Base-by-base conservation (phyloP, 2,329 filamentous ascomycete species). In the Aspergillus texensis region DNA sequence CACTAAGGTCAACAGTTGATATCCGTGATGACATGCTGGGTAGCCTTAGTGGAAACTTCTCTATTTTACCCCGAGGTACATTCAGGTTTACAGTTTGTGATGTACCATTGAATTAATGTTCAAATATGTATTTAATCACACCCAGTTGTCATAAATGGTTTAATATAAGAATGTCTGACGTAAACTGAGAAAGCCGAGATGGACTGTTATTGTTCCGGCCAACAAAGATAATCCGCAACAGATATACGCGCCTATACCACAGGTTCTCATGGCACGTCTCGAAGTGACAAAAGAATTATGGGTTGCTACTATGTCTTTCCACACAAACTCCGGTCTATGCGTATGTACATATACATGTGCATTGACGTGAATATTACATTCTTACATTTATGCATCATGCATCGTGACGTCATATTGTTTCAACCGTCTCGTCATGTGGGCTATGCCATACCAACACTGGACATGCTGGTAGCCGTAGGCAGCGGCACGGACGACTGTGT, bases 401-500 rank as follows among this genome's bases (percentile, higher is more conserved):
- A 30, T 52, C n/a, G 8, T 46, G 28, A 45, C 26, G 46, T 26
- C 46, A 41, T 41, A 45, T 28, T 36, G 14, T 46, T 28, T 46
- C 43, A 39, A 30, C 21, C 6, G 32, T 41, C 21, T 26, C 14
- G 34, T 36, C 34, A 36, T 16, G 16, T 24, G 21, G 21, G 12
- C 43, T 16, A 48, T 28, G 5, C 57, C n/a, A 26, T 10, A 52
- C 21, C 46, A 14, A 45, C 48, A 45, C 67, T 62, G n/a, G 67
- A 48, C 30, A 69, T 52, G 16, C 28, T 19, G 26, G 48, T 69
- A 9, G 61, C 24, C 4, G 68, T 62, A 6, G 78, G 74, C 66
- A 80, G 64, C 8, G 78, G 68, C 48, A 79, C 75, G 59, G 69
- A 79, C 6, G 73, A 67, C 68, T 84, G 78, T 5, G 81, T 80